Evolutionary conservation across 2,329 filamentous ascomycete species (phyloP), one percentile per base, ranked within the genome.

Genomic region (Knoxdaviesia proteae): DNA sequence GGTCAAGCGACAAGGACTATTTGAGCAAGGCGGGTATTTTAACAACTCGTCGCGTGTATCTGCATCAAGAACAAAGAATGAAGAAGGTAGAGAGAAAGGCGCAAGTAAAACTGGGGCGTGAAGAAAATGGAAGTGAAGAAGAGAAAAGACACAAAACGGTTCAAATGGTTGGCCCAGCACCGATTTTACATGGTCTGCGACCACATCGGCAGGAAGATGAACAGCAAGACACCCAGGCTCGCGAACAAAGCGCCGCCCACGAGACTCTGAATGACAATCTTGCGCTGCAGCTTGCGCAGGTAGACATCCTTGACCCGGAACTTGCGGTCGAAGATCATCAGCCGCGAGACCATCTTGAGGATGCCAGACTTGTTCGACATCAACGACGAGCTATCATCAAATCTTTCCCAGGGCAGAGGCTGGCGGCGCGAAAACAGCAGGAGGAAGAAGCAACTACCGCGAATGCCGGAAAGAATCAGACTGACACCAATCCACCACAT

Each of bases 321-420:
- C 50, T 63, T 64, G 43, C 61, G 56, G 45, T 66, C 63, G 48
- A 65, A 66, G 36, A 66, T 62, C 63, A 66, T 66, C 38, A 65
- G 47, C 32, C 59, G 54, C 0, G 53, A 57, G 0, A 65, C 29
- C 4, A 51, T 42, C 42, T 53, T 52, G 35, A 57, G 46, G 4
- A 62, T 8, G 3, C 51, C 47, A 3, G 50, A 49, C 7, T 49
- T 47, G 35, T 51, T 50, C 3, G 52, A 52, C 6, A 45, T 38
- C 5, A 51, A 42, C 1, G 50, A 50, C 7, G 49, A 47, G 10
- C 50, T 52, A 37, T 67, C 63, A 40, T 65, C 62, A 45, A 64
- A 62, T 10, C 61, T 53, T 50, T 67, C 64, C 64, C 64, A 67
- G 0, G 64, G 64, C 36, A 67, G 51, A 3, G 59, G 56, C 50